These are phyloP conservation scores for Paspalum vaginatum DNA, from an alignment of 176 grass and related monocot genomes.

Conservation along the genomic window DNA sequence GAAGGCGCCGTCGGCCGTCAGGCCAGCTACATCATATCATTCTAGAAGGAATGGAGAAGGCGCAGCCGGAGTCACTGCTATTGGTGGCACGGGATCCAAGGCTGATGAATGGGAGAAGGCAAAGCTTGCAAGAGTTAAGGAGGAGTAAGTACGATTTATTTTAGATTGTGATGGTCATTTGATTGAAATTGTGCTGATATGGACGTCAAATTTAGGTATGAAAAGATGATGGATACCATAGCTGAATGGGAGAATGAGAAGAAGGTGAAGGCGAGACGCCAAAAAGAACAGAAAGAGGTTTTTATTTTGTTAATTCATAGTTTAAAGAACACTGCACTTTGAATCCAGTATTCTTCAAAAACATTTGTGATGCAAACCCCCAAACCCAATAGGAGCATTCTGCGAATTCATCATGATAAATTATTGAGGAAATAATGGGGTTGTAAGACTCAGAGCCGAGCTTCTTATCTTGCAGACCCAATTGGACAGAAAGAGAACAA, in stretches of 20 bases:
- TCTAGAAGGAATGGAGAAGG: conserved; percentile 32
- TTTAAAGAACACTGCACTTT: conserved; percentile 16
- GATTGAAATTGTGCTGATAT: background rate
- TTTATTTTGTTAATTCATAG: conserved; percentile 42
- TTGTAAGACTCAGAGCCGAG: conserved; percentile 13
- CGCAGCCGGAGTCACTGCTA: background rate
- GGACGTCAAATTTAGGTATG: conserved; percentile 46
- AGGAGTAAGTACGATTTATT: conserved; percentile 47
- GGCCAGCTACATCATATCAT: conserved; percentile 47
- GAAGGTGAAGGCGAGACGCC: conserved; percentile 69
- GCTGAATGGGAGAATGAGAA: conserved; percentile 77
- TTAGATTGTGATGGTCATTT: background rate
- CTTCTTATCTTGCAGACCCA: conserved; percentile 56
- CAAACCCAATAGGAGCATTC: background rate
- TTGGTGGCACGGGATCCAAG: conserved; percentile 40
- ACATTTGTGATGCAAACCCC: background rate
- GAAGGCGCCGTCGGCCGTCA: conserved; percentile 37
- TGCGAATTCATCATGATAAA: conserved; percentile 6
- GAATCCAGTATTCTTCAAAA: background rate
- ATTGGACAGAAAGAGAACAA: conserved; percentile 51
- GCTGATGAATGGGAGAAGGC: conserved; percentile 72
- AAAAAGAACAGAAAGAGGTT: conserved; percentile 75
- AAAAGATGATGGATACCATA: conserved; percentile 69
- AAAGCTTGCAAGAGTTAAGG: conserved; percentile 56
- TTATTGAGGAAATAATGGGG: background rate